phyloP scores from a whole-genome alignment of 1,284 basidiomycete species.

The Athelia sp. region DNA sequence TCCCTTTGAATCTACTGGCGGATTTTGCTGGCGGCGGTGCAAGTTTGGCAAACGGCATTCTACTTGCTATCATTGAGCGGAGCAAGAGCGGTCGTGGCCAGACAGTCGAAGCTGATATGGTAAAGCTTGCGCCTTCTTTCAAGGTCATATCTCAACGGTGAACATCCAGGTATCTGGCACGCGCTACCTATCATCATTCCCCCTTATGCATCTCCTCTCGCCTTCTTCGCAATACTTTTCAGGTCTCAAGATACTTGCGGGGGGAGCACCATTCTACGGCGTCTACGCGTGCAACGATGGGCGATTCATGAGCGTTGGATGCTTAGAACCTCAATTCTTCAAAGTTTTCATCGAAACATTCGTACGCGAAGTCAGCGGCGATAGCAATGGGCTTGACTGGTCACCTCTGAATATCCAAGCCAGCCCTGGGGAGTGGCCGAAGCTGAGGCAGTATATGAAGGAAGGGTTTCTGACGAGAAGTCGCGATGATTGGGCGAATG shows the following conservation, averaged over 20 bases:
- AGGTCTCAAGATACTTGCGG: constrained; percentile 68
- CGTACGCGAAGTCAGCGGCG: constrained; percentile 40
- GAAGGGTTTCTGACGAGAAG: constrained; percentile 57
- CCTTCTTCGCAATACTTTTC: constrained; percentile 32
- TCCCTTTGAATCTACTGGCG: constrained; percentile 73
- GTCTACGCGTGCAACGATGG: constrained; percentile 73
- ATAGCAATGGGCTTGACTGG: constrained; percentile 42
- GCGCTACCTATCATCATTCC: constrained; percentile 71
- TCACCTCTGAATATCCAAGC: constrained; percentile 47
- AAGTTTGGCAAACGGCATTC: constrained; percentile 68
- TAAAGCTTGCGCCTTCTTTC: constrained; percentile 18
- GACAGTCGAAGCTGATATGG: constrained; percentile 78
- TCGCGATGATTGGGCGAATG: constrained; percentile 64
- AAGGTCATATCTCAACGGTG: not conserved
- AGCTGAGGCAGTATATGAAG: constrained; percentile 51
- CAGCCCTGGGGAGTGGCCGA: constrained; percentile 56
- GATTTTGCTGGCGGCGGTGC: constrained; percentile 84
- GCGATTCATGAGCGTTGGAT: constrained; percentile 73
- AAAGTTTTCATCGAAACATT: constrained; percentile 54
- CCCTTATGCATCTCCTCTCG: constrained; percentile 47
- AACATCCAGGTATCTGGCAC: constrained; percentile 64
- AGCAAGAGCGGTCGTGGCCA: constrained; percentile 63
- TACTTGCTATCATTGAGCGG: constrained; percentile 72
- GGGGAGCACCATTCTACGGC: constrained; percentile 77
- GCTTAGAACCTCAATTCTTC: constrained; percentile 72